Base-by-base conservation (phyloP, 2,329 filamentous ascomycete species). In the Lachnellula hyalina region DNA sequence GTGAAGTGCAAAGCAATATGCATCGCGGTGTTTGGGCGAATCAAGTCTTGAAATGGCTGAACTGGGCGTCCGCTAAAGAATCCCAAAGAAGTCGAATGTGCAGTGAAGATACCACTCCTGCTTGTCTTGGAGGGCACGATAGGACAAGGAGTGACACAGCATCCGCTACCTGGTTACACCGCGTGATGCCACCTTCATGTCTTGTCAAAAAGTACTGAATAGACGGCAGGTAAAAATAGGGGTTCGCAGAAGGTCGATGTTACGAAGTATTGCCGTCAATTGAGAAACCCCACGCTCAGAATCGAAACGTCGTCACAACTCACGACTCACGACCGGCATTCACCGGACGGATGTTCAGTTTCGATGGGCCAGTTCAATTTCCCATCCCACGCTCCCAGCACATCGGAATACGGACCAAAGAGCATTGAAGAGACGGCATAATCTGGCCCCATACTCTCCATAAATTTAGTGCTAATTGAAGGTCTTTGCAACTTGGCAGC, bases 31-130 rank as follows among this genome's bases (percentile, higher is more conserved):
- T 51, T 55, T 51, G 21, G 45, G 52, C 52, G 45, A 56, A 56
- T 59, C 25, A 28, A 19, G 12, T 28, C 17, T 8, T 17, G 19
- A 40, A 36, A 41, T 32, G 36, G 34, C 45, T 47, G 25, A 23
- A 12, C 34, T 46, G 12, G 53, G 53, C 53, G 41, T 44, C 51
- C 55, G 55, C 55, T 51, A 57, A 51, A 40, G 48, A 57, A 50
- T 49, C 55, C 53, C 49, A 49, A 54, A 47, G 51, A 54, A 52
- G 51, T 49, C 46, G 46, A 17, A 32, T 38, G 36, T 54, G 55
- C 52, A 47, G 55, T 47, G 44, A 42, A 34, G 38, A 42, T 32
- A 42, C 44, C 6, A 51, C 45, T 19, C n/a, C 21, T 15, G 19
- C 23, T 25, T 25, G 25, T 5, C 25, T 7, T 25, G 25, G 25